Evolutionary conservation across 352 stramenopile species (phyloP).

Genomic region (Aphanomyces euteiches): DNA sequence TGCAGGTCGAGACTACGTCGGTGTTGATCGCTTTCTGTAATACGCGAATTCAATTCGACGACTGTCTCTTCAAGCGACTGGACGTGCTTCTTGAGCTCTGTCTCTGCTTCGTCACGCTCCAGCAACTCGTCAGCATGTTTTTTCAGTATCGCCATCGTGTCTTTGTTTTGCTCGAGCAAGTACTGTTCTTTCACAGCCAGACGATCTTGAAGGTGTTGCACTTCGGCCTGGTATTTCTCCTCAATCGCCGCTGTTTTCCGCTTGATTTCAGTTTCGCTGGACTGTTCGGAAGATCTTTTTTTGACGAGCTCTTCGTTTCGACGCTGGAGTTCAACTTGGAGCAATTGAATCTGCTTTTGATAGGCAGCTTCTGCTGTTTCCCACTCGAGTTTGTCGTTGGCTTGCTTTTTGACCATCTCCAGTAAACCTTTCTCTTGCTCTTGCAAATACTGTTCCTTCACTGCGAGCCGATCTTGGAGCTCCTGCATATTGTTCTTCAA

Average conservation of each 20-base stretch:
- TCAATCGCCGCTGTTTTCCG: neutral
- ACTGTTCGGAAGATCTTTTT: neutral
- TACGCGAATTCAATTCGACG: neutral
- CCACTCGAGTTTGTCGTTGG: neutral
- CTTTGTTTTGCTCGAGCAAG: constrained; percentile 9
- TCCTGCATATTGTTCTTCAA: neutral
- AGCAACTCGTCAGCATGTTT: neutral
- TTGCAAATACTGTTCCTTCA: neutral
- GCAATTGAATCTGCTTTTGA: neutral
- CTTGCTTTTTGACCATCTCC: neutral
- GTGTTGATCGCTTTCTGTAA: neutral
- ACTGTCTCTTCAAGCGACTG: neutral
- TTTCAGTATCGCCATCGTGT: constrained; percentile 4
- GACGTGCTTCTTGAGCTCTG: neutral
- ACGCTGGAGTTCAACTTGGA: neutral
- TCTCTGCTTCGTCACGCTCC: neutral
- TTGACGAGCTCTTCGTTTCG: neutral
- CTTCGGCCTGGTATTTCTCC: neutral
- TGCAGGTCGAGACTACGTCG: neutral
- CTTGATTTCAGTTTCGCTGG: neutral
- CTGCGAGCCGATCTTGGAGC: constrained; percentile 8
- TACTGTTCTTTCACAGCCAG: constrained; percentile 7
- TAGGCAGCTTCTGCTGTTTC: neutral
- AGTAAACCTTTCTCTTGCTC: neutral
- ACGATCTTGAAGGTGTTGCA: constrained; percentile 2